These are phyloP conservation scores for Leishmania arabica DNA, from an alignment of 208 protist species.

Conservation along the genomic window DNA sequence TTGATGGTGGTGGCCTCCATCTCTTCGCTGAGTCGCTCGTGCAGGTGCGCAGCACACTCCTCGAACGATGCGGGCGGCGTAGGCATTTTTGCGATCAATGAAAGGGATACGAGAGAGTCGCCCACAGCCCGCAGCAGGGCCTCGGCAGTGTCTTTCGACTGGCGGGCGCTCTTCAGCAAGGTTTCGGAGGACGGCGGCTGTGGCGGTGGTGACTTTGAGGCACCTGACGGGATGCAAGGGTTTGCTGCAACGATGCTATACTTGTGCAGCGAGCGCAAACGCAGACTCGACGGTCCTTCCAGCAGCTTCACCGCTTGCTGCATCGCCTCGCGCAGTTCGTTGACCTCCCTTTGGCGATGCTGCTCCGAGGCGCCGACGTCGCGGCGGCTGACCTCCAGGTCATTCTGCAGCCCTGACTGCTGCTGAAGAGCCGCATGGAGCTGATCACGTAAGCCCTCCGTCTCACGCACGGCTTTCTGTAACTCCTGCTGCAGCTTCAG, in stretches of 20 bases:
- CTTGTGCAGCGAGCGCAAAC: conserved; percentile 12
- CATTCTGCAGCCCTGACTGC: conserved; percentile 12
- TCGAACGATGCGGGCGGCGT: conserved; percentile 8
- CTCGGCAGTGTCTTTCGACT: conserved; percentile 8
- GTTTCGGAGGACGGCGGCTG: not conserved
- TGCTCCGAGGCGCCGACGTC: conserved; percentile 4
- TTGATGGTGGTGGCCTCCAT: conserved; percentile 6
- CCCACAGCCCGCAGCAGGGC: conserved; percentile 9
- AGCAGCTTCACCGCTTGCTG: conserved; percentile 12
- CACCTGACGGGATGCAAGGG: not conserved
- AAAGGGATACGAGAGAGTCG: conserved; percentile 1
- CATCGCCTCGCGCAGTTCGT: conserved; percentile 24
- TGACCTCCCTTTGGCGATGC: conserved; percentile 15
- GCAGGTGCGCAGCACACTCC: conserved; percentile 6
- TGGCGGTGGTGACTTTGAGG: not conserved
- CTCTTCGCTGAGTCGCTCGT: conserved; percentile 8
- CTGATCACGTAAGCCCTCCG: conserved; percentile 11
- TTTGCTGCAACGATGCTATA: not conserved
- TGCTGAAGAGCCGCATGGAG: conserved; percentile 6
- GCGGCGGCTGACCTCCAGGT: conserved; percentile 11
- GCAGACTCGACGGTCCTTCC: conserved; percentile 7
- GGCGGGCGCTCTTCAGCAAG: not conserved
- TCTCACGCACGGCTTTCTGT: conserved; percentile 5
- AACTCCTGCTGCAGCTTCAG: conserved; percentile 14
- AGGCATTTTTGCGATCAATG: not conserved